Percentiles rank a stretch among this genome's conserved stretches.
Evolutionary conservation across 176 grass and related monocot genomes (phyloP).

Genomic region (Phoenix dactylifera): DNA sequence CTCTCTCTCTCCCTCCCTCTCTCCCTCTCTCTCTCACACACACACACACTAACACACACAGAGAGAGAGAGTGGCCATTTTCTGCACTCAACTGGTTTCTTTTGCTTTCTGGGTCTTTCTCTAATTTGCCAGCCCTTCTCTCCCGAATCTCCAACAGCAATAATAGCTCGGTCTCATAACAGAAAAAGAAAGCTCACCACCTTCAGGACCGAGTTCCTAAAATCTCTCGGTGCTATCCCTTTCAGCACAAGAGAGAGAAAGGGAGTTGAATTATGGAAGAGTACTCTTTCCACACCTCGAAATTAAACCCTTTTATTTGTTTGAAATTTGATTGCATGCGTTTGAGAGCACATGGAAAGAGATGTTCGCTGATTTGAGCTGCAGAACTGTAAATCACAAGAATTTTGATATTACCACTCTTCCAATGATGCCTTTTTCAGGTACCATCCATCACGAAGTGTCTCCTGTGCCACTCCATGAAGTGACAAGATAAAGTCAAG

Average conservation of each 20-base stretch:
- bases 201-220: constrained; percentile 6
- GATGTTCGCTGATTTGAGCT: constrained; percentile 10
- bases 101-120: constrained; percentile 9
- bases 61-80: background rate
- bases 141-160: constrained; percentile 5
- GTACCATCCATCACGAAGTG: constrained; percentile 11
- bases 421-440: constrained; percentile 12
- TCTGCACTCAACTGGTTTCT: background rate
- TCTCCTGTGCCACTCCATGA: constrained; percentile 1
- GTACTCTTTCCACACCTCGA: background rate
- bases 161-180: constrained; percentile 9
- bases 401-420: background rate
- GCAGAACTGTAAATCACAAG: background rate
- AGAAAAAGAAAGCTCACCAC: constrained; percentile 15
- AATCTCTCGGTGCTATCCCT: background rate
- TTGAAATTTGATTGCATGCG: constrained; percentile 11
- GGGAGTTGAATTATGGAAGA: constrained; percentile 3
- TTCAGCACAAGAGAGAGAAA: constrained; percentile 14
- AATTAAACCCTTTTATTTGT: background rate
- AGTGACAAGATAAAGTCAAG: constrained; percentile 3
- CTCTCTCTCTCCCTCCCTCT: constrained; percentile 4
- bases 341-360: constrained; percentile 12
- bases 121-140: background rate
- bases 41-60: too few species aligned
- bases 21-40: background rate